A percentile compares a stretch with the other conserved stretches of the same genome.
phyloP scores from a whole-genome alignment of 148 eudicot genomes.

The Silene conica region DNA sequence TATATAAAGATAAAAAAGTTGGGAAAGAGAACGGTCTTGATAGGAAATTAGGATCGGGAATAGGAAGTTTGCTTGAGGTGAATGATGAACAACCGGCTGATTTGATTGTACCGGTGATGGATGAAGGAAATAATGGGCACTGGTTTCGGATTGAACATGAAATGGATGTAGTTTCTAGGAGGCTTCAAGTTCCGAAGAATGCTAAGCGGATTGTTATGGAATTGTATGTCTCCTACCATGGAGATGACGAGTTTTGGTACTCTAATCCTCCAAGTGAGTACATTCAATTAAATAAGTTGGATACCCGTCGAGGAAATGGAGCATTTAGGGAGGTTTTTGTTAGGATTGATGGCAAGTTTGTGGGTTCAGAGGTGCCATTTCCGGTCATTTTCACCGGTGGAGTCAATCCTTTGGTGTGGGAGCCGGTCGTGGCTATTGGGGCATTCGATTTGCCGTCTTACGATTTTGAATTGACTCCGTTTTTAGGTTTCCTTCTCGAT shows the following conservation, averaged over 20 bases:
- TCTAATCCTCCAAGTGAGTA: slow-evolving; percentile 71
- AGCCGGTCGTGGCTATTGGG: slow-evolving; percentile 76
- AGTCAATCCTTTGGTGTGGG: slow-evolving; percentile 86
- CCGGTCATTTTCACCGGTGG: slow-evolving; percentile 86
- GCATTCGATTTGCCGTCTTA: slow-evolving; percentile 82
- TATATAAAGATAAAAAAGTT: slow-evolving; percentile 27
- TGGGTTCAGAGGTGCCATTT: slow-evolving; percentile 64
- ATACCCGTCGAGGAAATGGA: slow-evolving; percentile 55
- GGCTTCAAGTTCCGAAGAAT: slow-evolving; percentile 46
- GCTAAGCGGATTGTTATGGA: slow-evolving; percentile 59
- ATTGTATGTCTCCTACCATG: slow-evolving; percentile 74
- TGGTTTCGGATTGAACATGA: slow-evolving; percentile 70
- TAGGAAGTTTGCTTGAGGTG: background rate
- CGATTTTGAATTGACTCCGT: slow-evolving; percentile 76
- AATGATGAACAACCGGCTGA: slow-evolving; percentile 57
- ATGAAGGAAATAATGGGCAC: slow-evolving; percentile 37
- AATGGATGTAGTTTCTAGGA: slow-evolving; percentile 27
- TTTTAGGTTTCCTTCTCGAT: slow-evolving; percentile 57
- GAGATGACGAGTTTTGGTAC: slow-evolving; percentile 96
- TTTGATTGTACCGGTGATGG: slow-evolving; percentile 64
- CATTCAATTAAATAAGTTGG: slow-evolving; percentile 43
- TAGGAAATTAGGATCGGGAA: slow-evolving; percentile 33
- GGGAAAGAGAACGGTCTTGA: background rate
- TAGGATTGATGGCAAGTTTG: slow-evolving; percentile 54
- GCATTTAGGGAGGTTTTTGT: slow-evolving; percentile 60